A percentile compares a stretch with the other conserved stretches of the same genome.
Conservation (phyloP, 805 yeast genomes). For the Yamadazyma endophytica region DNA sequence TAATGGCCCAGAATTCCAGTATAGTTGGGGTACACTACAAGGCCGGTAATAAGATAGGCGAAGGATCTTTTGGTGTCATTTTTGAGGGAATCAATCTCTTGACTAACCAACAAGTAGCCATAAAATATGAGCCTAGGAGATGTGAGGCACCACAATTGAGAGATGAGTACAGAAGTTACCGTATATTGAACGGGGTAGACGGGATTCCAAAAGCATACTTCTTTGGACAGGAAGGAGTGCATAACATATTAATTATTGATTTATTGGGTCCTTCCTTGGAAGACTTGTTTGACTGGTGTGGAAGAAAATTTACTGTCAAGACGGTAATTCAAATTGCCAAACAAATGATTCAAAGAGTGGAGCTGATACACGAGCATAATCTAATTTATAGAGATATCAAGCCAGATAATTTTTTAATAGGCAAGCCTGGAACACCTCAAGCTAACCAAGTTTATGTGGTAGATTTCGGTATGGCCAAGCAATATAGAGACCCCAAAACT, state of each 20-base stretch:
- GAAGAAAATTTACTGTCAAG: constrained; percentile 64
- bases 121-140: constrained; percentile 76
- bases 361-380: constrained; percentile 72
- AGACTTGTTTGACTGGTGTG: constrained; percentile 87
- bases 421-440: constrained; percentile 55
- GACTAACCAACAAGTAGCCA: constrained; percentile 64
- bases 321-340: constrained; percentile 72
- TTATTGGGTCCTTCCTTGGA: constrained; percentile 77
- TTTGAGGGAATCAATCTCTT: constrained; percentile 76
- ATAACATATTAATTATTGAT: constrained; percentile 72
- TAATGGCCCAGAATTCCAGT: constrained; percentile 8
- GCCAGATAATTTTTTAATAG: constrained; percentile 78
- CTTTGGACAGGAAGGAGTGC: constrained; percentile 82
- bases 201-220: constrained; percentile 84
- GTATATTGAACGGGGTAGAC: constrained; percentile 59
- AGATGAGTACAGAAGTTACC: constrained; percentile 77
- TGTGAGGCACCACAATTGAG: constrained; percentile 81
- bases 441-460: constrained; percentile 69
- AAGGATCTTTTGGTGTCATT: constrained; percentile 82
- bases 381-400: constrained; percentile 77
- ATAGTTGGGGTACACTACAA: constrained; percentile 68
- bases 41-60: constrained; percentile 81
- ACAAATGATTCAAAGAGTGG: constrained; percentile 72
- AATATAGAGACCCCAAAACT: constrained; percentile 74
- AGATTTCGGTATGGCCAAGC: constrained; percentile 87